Conservation (phyloP, 2,329 filamentous ascomycete species). For the Ascochyta pisi region DNA sequence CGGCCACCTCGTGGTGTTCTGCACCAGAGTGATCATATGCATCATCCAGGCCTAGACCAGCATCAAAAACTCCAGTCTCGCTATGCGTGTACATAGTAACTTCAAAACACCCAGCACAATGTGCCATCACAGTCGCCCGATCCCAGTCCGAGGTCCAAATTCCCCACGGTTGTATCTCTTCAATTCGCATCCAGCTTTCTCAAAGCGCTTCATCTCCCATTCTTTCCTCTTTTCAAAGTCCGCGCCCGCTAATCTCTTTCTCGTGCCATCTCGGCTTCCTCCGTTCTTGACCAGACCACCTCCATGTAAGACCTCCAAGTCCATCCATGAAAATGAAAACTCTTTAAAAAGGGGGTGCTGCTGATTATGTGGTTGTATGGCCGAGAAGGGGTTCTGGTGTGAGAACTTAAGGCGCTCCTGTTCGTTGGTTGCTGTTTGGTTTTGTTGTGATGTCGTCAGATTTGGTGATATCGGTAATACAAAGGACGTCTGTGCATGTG, state of each 20-base stretch:
- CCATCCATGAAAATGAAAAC: constrained; percentile 43
- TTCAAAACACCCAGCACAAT: neutral
- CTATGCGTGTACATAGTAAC: neutral
- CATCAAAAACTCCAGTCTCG: neutral
- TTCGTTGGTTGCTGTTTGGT: constrained; percentile 21
- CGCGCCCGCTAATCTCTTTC: constrained; percentile 35
- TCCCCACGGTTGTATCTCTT: constrained; percentile 46
- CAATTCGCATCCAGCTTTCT: constrained; percentile 41
- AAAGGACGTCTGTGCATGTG: constrained; percentile 26
- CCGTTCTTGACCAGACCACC: constrained; percentile 25
- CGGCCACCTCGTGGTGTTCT: neutral
- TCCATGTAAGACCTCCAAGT: constrained; percentile 35
- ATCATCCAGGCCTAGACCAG: neutral
- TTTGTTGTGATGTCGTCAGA: constrained; percentile 1
- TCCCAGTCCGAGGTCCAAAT: constrained; percentile 46
- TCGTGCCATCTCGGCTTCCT: constrained; percentile 23
- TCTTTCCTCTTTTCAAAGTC: constrained; percentile 38
- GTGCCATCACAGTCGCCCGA: constrained; percentile 37
- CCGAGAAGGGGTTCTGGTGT: constrained; percentile 36
- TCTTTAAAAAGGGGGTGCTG: constrained; percentile 35
- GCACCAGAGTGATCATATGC: neutral
- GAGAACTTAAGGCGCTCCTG: constrained; percentile 38
- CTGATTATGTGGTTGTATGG: constrained; percentile 35
- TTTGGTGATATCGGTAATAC: constrained; percentile 30
- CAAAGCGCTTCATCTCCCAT: constrained; percentile 47